Evolutionary conservation across 1,284 basidiomycete genomes (phyloP).

Genomic region (Boletus semigastroideus): DNA sequence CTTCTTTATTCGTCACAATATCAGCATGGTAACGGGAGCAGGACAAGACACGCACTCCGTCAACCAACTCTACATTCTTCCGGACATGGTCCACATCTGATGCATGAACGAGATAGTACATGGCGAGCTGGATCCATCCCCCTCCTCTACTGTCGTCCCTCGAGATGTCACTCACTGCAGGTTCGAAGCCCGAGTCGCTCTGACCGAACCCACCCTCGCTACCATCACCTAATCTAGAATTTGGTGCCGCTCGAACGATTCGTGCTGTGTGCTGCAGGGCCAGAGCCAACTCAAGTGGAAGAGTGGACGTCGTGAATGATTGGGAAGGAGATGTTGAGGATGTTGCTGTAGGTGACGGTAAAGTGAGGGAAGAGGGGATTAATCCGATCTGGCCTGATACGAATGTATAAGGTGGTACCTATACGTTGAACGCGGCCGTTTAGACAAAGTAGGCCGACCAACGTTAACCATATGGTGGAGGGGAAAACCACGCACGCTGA

Average conservation of each 20-base stretch:
- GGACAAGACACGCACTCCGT: slow-evolving; percentile 20
- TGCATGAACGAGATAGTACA: slow-evolving; percentile 63
- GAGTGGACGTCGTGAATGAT: slow-evolving; percentile 31
- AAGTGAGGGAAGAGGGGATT: slow-evolving; percentile 67
- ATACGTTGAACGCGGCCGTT: slow-evolving; percentile 2
- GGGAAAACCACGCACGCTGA: slow-evolving; percentile 56
- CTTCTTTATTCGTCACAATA: slow-evolving; percentile 8
- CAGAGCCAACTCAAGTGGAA: slow-evolving; percentile 69
- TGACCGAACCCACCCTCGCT: slow-evolving; percentile 28
- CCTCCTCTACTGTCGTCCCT: slow-evolving; percentile 33
- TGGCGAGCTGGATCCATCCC: slow-evolving; percentile 56
- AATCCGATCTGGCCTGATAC: slow-evolving; percentile 96
- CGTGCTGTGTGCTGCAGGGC: slow-evolving; percentile 80
- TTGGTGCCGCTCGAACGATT: slow-evolving; percentile 50
- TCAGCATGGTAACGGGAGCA: background rate
- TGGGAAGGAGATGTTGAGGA: background rate
- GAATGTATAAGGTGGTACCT: slow-evolving; percentile 76
- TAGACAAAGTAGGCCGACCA: background rate
- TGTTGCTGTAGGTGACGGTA: slow-evolving; percentile 46
- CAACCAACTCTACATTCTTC: slow-evolving; percentile 37
- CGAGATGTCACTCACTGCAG: background rate
- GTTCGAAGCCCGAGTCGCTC: slow-evolving; percentile 13
- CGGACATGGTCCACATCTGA: slow-evolving; percentile 44
- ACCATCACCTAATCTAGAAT: slow-evolving; percentile 23
- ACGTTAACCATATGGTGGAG: background rate